Percentiles rank a stretch among this genome's conserved stretches.
phyloP scores from a whole-genome alignment of 73 alveolate species.

The Uronychia binucleata region DNA sequence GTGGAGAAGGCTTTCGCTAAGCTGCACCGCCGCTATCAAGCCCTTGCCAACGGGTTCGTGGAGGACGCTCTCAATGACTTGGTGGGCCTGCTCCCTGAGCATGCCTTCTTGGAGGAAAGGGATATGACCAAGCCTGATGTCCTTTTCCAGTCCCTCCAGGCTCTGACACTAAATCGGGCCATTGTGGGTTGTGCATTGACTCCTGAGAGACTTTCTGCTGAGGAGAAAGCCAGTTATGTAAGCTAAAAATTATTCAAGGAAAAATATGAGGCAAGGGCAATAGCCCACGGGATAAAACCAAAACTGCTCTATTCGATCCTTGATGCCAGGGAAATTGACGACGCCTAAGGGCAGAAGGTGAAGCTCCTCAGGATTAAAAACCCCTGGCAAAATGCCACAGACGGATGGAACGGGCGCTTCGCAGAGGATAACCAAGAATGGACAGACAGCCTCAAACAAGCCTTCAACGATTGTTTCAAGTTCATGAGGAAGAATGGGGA shows the following conservation, averaged over 20 bases:
- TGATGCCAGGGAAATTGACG: slow-evolving; percentile 59
- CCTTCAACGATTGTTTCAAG: slow-evolving; percentile 12
- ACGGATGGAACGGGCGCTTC: slow-evolving; percentile 52
- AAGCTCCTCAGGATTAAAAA: slow-evolving; percentile 45
- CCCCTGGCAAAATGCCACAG: slow-evolving; percentile 65
- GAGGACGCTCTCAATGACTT: slow-evolving; percentile 83
- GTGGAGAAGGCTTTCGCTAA: slow-evolving; percentile 91
- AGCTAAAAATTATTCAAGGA: slow-evolving; percentile 1
- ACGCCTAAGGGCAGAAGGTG: slow-evolving; percentile 14
- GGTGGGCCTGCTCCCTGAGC: slow-evolving; percentile 57
- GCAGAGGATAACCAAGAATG: slow-evolving; percentile 47
- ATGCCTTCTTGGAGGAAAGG: slow-evolving; percentile 21
- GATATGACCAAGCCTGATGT: slow-evolving; percentile 18
- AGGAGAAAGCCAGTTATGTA: background rate
- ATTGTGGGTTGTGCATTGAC: slow-evolving; percentile 6
- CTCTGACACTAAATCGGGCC: slow-evolving; percentile 13
- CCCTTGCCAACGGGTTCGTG: slow-evolving; percentile 70
- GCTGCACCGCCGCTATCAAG: slow-evolving; percentile 71
- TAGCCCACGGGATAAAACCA: slow-evolving; percentile 44
- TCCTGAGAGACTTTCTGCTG: background rate
- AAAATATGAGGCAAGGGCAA: slow-evolving; percentile 14
- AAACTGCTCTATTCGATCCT: slow-evolving; percentile 52
- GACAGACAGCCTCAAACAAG: slow-evolving; percentile 30
- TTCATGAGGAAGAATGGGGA: slow-evolving; percentile 18
- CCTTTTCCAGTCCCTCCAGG: slow-evolving; percentile 1